phyloP scores from a whole-genome alignment of 140 eudicot genomes.

The Anethum foeniculum region DNA sequence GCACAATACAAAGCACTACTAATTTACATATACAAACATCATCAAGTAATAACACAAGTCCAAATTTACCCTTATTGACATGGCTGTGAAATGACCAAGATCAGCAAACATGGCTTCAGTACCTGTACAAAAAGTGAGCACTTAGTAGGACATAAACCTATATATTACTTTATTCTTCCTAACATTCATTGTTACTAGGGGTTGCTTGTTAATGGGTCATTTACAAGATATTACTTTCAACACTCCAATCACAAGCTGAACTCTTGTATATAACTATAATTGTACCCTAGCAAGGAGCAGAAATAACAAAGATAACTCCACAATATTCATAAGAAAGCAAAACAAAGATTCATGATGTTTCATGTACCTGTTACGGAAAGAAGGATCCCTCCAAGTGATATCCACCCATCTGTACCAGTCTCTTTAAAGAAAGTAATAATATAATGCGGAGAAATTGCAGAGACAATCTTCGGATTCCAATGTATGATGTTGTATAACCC shows the following conservation, averaged over 20 bases:
- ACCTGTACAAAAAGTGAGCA: slow-evolving; percentile 33
- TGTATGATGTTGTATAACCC: slow-evolving; percentile 61
- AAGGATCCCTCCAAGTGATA: slow-evolving; percentile 86
- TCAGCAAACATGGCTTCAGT: slow-evolving; percentile 98
- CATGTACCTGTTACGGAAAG: slow-evolving; percentile 70
- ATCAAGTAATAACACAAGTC: not conserved
- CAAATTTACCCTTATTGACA: slow-evolving; percentile 62
- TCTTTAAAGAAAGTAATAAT: slow-evolving; percentile 58
- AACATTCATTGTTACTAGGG: not conserved
- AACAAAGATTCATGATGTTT: not conserved
- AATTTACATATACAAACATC: not conserved
- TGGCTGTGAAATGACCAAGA: slow-evolving; percentile 77
- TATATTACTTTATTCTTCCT: not conserved
- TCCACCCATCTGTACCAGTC: slow-evolving; percentile 85
- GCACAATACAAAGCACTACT: not conserved
- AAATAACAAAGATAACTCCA: not conserved
- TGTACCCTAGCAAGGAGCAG: not conserved
- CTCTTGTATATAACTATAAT: not conserved
- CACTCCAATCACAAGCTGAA: not conserved
- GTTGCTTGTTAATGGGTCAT: not conserved
- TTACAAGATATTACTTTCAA: not conserved
- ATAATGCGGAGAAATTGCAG: slow-evolving; percentile 86
- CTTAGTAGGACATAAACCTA: not conserved
- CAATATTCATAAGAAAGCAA: slow-evolving; percentile 11
- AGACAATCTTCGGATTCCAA: slow-evolving; percentile 75